Evolutionary conservation across 2,329 filamentous ascomycete genomes (phyloP).

Genomic region (Apiospora rasikravindrae): DNA sequence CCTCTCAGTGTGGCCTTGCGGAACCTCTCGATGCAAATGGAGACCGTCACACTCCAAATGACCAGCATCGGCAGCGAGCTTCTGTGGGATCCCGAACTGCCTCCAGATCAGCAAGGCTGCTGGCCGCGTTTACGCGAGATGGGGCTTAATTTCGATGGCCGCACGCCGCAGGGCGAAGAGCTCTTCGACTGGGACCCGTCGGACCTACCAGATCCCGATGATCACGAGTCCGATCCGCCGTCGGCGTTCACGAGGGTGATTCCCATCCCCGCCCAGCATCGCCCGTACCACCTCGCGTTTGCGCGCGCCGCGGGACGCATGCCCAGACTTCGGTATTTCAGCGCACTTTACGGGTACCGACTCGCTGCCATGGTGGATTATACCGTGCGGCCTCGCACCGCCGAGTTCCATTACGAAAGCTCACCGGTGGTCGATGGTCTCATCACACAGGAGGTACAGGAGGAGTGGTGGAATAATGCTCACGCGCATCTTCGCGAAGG

Average conservation of each 20-base stretch:
- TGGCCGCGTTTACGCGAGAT: background rate
- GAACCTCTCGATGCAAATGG: background rate
- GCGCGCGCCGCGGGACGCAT: background rate
- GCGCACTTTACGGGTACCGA: background rate
- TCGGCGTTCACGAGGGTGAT: background rate
- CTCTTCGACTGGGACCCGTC: background rate
- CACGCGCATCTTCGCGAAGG: background rate
- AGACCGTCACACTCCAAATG: background rate
- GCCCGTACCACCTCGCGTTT: background rate
- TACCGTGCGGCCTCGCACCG: background rate
- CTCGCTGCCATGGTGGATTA: background rate
- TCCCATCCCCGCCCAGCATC: background rate
- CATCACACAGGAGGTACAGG: background rate
- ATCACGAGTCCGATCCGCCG: background rate
- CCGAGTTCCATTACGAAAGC: background rate
- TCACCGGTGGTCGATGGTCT: background rate
- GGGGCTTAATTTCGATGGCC: background rate
- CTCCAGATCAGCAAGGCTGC: background rate
- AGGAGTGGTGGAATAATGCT: slow-evolving; percentile 3
- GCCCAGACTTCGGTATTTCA: background rate
- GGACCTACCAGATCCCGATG: background rate
- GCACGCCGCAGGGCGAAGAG: background rate
- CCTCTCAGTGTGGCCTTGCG: slow-evolving; percentile 5
- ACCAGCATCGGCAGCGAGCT: background rate
- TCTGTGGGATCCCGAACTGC: background rate